A percentile compares a stretch with the other conserved stretches of the same genome.
phyloP scores from a whole-genome alignment of 306 rosid genomes.

The Boehmeria nivea region DNA sequence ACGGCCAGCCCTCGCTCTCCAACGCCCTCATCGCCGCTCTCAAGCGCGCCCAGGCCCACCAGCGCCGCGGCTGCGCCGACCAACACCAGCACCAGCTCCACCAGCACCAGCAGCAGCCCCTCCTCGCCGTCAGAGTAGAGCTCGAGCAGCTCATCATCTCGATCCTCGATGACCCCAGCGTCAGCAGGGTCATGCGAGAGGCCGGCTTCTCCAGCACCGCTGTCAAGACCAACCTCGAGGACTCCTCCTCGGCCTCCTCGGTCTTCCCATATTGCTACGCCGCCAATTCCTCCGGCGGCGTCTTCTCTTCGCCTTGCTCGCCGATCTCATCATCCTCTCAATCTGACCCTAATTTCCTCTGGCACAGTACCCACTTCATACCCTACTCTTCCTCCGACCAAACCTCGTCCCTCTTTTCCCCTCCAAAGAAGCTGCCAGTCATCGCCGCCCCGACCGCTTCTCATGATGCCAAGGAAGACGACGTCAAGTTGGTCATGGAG shows the following conservation, averaged over 20 bases:
- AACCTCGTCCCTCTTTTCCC: constrained; percentile 49
- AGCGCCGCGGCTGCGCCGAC: constrained; percentile 92
- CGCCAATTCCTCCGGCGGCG: constrained; percentile 42
- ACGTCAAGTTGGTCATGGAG: constrained; percentile 55
- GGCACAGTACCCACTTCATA: too few relatives aligned
- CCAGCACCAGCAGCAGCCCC: constrained; percentile 75
- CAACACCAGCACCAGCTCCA: too few relatives aligned
- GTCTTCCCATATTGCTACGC: constrained; percentile 35
- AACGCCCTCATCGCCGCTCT: constrained; percentile 94
- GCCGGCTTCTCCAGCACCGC: constrained; percentile 85
- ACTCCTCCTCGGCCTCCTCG: constrained; percentile 44
- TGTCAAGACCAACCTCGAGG: constrained; percentile 65
- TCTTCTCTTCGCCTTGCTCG: constrained; percentile 79
- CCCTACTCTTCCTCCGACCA: constrained; percentile 40
- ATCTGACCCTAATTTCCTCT: too few relatives aligned
- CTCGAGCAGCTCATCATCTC: constrained; percentile 81
- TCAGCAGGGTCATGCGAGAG: constrained; percentile 94
- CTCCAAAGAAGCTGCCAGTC: constrained; percentile 33
- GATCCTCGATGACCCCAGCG: constrained; percentile 91
- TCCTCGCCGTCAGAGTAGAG: constrained; percentile 67
- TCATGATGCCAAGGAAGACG: constrained; percentile 44
- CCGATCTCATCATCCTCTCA: constrained; percentile 28
- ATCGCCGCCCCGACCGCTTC: neutral
- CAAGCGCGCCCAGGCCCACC: constrained; percentile 93
- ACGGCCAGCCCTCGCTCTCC: constrained; percentile 72